A percentile compares a stretch with the other conserved stretches of the same genome.
phyloP scores from a whole-genome alignment of 345 rosid species.

The Schrenkiella parvula region DNA sequence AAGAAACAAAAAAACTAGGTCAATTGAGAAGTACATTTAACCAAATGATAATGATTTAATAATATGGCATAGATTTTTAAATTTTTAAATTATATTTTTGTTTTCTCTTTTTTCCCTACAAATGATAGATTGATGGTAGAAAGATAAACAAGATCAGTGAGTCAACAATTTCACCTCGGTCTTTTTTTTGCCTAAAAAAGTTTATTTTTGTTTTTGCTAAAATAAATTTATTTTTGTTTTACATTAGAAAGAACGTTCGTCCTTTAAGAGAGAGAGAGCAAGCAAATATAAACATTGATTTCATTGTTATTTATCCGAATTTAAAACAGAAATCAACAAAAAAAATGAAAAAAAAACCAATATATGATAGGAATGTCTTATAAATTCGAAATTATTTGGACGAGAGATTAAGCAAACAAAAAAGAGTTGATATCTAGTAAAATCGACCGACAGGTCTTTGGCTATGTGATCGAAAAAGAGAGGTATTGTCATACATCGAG shows the following conservation, averaged over 20 bases:
- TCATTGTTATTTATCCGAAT: neutral
- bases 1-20: too few species aligned
- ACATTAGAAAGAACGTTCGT: neutral
- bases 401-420: neutral
- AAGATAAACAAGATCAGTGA: neutral
- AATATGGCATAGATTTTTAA: too few species aligned
- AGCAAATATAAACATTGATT: neutral
- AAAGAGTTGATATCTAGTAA: neutral
- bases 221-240: neutral
- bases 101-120: too few species aligned
- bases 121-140: neutral
- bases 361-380: neutral
- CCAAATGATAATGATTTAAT: too few species aligned
- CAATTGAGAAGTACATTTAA: too few species aligned
- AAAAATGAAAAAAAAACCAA: neutral
- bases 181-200: too few species aligned
- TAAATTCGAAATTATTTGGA: neutral
- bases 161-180: neutral
- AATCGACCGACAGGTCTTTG: constrained; percentile 20
- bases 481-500: constrained; percentile 24
- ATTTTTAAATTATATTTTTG: too few species aligned
- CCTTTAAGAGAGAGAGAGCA: neutral
- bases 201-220: neutral
- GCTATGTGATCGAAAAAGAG: constrained; percentile 19
- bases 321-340: neutral